Base-by-base conservation (phyloP, 805 yeast species). In the Cyberlindnera euphorbiiphila region DNA sequence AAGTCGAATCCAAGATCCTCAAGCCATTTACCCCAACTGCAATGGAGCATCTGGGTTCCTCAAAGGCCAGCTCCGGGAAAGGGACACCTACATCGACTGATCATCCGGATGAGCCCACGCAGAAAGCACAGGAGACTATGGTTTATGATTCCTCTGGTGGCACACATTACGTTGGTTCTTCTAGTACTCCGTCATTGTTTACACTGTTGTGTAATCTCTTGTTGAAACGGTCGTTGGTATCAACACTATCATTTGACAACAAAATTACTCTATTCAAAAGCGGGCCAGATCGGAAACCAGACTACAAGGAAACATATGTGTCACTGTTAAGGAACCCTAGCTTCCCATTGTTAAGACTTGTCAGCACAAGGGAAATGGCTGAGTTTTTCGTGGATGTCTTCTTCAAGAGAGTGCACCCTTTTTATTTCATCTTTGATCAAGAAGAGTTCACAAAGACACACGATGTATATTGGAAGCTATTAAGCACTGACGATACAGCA, bases 131-230 rank as follows among this genome's bases (percentile, higher is more conserved):
- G 13, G 57, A 51, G 14, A 50, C 66, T n/a, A 46, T 69, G 25
- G 59, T 69, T 15, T 62, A 63, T 53, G 76, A 71, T 43, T 53
- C 61, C 16, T 63, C 60, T 39, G 75, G 75, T 5, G 70, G 68
- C 36, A 62, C 71, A 0, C 76, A 71, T 49, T 71, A 66, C 41
- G 64, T 71, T 35, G 76, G 76, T 1, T 61, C 67, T 15, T 62
- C 61, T 13, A 73, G 74, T 17, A 69, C 74, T 2, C 68, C 72
- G 0, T 65, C 71, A 2, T 43, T 70, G 19, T 53, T 70, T 37
- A 66, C 61, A 34, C 66, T 71, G 1, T 42, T 70, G 8, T 67
- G 73, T 42, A 71, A 67, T 43, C 54, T 70, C 15, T 58, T 70
- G 18, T 51, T 53, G 34, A 54, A 54, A 23, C 37, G 57, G 28